Evolutionary conservation across 2,329 filamentous ascomycete genomes (phyloP), one percentile per base, ranked within the genome.

Genomic region (Xylaria sp.): DNA sequence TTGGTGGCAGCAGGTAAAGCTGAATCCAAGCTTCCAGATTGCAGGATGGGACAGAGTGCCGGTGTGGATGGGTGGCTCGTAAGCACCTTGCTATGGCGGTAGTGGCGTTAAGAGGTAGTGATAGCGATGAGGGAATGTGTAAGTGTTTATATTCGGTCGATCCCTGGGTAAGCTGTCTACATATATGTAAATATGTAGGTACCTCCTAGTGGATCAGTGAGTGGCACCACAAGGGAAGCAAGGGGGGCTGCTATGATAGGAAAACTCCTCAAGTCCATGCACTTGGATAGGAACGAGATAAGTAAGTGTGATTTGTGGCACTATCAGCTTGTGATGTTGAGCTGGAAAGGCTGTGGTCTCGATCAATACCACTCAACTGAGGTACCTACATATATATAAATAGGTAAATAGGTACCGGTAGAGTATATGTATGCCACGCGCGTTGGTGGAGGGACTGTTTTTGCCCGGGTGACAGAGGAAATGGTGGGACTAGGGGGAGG

Each of bases 401-500:
- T n/a, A n/a, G n/a, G n/a, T n/a, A n/a, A n/a, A n/a, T n/a, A n/a
- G n/a, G n/a, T n/a, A n/a, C 29, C 7, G 4, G 7, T 7, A 31
- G 29, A 31, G 29, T 31, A 31, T 7, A 31, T 4, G 20, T 13
- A 33, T 22, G 29, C 29, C 31, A 59, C 47, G 44, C 25, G 56
- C 17, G 59, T 63, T 63, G 61, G 61, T 63, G 54, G 61, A 58
- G 61, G 61, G 58, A 63, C 61, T 58, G 17, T 6, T 42, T 58
- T 27, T 25, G 39, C 33, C 36, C 15, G 5, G n/a, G 27, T 58
- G 42, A 58, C 25, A 29, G n/a, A 36, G 7, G 38, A 59, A 49
- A 49, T 53, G 20, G 31, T 50, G 39, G 39, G 27, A 33, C 38
- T 39, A 27, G 25, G 33, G 11, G 44, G 22, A 25, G 20, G 44